Percentiles rank a stretch among this genome's conserved stretches.
phyloP scores from a whole-genome alignment of 2,329 filamentous ascomycete genomes.

The Raffaelea ambrosiae region DNA sequence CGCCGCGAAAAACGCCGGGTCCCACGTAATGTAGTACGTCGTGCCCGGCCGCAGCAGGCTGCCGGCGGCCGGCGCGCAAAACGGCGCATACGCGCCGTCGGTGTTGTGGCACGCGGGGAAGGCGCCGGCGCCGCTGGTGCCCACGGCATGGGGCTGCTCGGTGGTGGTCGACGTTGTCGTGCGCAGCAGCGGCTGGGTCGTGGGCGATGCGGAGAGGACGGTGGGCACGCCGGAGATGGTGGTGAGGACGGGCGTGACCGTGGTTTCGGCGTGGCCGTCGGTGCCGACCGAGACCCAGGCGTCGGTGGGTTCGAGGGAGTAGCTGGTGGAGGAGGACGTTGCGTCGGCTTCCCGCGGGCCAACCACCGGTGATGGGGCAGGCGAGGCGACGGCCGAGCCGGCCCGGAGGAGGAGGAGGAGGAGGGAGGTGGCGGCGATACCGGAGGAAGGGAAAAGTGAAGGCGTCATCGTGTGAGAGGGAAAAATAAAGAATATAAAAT shows the following conservation, averaged over 20 bases:
- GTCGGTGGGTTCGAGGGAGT: slow-evolving; percentile 21
- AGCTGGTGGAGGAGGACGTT: background rate
- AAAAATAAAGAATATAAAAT: background rate
- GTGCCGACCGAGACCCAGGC: slow-evolving; percentile 45
- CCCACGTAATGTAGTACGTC: slow-evolving; percentile 51
- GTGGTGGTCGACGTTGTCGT: slow-evolving; percentile 22
- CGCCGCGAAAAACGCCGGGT: slow-evolving; percentile 40
- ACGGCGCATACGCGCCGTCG: slow-evolving; percentile 38
- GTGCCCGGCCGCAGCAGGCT: slow-evolving; percentile 33
- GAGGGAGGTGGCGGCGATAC: background rate
- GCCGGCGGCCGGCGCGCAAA: slow-evolving; percentile 39
- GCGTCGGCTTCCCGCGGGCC: slow-evolving; percentile 14
- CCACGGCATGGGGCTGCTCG: slow-evolving; percentile 34
- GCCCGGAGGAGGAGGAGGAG: background rate
- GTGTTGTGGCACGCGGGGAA: slow-evolving; percentile 41
- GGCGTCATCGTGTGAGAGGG: background rate
- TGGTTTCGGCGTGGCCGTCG: slow-evolving; percentile 33
- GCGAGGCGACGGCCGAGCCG: slow-evolving; percentile 6
- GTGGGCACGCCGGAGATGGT: slow-evolving; percentile 38
- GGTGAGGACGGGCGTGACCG: slow-evolving; percentile 39
- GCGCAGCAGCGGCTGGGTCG: slow-evolving; percentile 27
- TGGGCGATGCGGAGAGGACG: slow-evolving; percentile 24
- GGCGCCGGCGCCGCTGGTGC: slow-evolving; percentile 34
- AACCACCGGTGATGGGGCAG: slow-evolving; percentile 8
- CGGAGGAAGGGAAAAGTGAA: background rate